Evolutionary conservation across 306 rosid species (phyloP), one percentile per base, ranked within the genome.

Genomic region (Inga oerstediana): DNA sequence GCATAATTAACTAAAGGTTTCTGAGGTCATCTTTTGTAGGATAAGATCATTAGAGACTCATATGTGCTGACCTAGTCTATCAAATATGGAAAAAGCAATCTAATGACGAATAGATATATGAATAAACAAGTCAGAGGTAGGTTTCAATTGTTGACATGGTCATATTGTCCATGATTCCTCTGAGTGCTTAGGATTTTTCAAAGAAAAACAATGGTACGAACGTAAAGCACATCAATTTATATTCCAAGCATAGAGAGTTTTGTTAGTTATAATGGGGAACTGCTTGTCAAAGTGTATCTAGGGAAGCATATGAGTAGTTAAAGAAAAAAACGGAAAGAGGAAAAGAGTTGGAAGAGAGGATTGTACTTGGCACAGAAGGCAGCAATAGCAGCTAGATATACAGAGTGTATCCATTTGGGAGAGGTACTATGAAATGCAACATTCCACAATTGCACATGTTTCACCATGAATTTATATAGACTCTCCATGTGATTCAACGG

Each of bases 401-500:
- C 68, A 12, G 91, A 86, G 87, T 97, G 99, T 65, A 97, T 90
- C 99, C 99, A 97, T 82, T 90, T 88, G 39, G 99, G 99, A 77
- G 97, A 94, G 79, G 99, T 97, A 74, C 97, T 82, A 76, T 97
- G 99, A 89, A 97, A 97, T 2, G 99, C 97, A 56, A 97, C 97
- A 54, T 90, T 97, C 99, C 99, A 97, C 58, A 97, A 72, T 82
- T 97, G 99, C 5, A 94, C 99, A 85, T 97, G 99, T 77, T 94
- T 97, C 81, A 97, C 97, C 99, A 97, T 94, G 91, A 97, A 97
- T 78, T 94, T 97, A 81, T 94, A 97, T 46, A 93, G 93, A 22
- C 98, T 88, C 83, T 97, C 99, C 99, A 97, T 92, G 85, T 94
- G 90, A 84, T 97, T 97, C 89, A 97, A 81, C 19, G 99, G 99